These are phyloP conservation scores for Hanseniaspora mollemarum DNA, from an alignment of 805 yeast genomes.

Conservation along the genomic window DNA sequence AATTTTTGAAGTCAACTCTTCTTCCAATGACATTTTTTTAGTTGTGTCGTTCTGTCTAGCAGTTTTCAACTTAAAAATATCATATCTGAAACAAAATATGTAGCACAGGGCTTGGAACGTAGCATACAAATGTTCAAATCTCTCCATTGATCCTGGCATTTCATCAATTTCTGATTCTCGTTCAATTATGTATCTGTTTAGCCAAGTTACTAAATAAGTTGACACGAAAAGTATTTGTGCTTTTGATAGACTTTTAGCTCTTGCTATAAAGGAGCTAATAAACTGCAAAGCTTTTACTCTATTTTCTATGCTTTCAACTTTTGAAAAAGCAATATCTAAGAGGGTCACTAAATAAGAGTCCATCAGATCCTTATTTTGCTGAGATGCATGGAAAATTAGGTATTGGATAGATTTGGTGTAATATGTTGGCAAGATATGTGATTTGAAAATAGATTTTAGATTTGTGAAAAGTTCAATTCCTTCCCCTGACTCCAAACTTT, in stretches of 20 bases:
- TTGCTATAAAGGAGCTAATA: constrained; percentile 76
- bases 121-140: constrained; percentile 80
- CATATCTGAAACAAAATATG: constrained; percentile 81
- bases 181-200: constrained; percentile 66
- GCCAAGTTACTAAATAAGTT: constrained; percentile 74
- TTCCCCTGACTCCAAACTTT: constrained; percentile 45
- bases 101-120: constrained; percentile 83
- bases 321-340: constrained; percentile 70
- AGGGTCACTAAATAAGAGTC: constrained; percentile 75
- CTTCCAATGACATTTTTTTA: constrained; percentile 22
- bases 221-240: constrained; percentile 71
- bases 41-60: neutral
- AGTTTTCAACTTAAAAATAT: constrained; percentile 34
- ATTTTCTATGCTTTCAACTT: constrained; percentile 55
- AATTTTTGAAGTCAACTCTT: constrained; percentile 2
- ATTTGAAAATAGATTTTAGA: constrained; percentile 61
- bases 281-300: constrained; percentile 87
- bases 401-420: constrained; percentile 82
- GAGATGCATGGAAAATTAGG: constrained; percentile 67
- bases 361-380: constrained; percentile 66
- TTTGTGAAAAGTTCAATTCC: constrained; percentile 63
- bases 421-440: constrained; percentile 82
- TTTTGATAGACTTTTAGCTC: constrained; percentile 62
- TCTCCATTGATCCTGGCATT: constrained; percentile 65
- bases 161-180: constrained; percentile 67